Conservation (phyloP, 305 asterid genomes). For the Rubia occidens region DNA sequence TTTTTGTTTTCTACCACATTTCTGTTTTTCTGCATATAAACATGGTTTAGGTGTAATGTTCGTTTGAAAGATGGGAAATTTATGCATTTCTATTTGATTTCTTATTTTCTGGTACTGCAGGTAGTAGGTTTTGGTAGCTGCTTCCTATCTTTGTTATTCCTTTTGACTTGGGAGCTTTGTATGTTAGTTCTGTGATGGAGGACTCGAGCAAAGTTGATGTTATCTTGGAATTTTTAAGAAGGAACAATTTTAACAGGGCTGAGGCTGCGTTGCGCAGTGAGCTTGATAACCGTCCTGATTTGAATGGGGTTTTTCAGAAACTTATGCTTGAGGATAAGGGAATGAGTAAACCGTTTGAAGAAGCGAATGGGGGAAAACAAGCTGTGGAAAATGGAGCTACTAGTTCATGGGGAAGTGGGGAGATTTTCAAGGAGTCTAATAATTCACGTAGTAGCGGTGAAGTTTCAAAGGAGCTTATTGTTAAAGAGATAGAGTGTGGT, state of each 20-base stretch:
- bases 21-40: neutral
- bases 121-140: slow-evolving; percentile 27
- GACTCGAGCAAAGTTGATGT: slow-evolving; percentile 66
- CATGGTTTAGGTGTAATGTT: slow-evolving; percentile 7
- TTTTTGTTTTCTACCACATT: neutral
- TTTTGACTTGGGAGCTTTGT: slow-evolving; percentile 21
- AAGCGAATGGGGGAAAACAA: slow-evolving; percentile 34
- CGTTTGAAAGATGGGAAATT: neutral
- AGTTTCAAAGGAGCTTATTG: slow-evolving; percentile 64
- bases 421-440: slow-evolving; percentile 26
- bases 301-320: slow-evolving; percentile 51
- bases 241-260: slow-evolving; percentile 70
- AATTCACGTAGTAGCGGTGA: slow-evolving; percentile 33
- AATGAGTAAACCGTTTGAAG: slow-evolving; percentile 34
- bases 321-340: slow-evolving; percentile 54
- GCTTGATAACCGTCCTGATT: slow-evolving; percentile 57
- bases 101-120: slow-evolving; percentile 40
- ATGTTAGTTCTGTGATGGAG: slow-evolving; percentile 38
- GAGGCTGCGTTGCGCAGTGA: slow-evolving; percentile 82
- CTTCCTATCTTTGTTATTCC: neutral
- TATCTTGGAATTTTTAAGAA: slow-evolving; percentile 60
- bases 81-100: slow-evolving; percentile 1
- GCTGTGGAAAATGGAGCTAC: slow-evolving; percentile 30
- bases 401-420: slow-evolving; percentile 29
- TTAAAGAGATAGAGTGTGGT: slow-evolving; percentile 83